Percentiles rank a stretch among this genome's conserved stretches.
phyloP scores from a whole-genome alignment of 1,284 basidiomycete genomes.

The Pisolithus thermaeus region DNA sequence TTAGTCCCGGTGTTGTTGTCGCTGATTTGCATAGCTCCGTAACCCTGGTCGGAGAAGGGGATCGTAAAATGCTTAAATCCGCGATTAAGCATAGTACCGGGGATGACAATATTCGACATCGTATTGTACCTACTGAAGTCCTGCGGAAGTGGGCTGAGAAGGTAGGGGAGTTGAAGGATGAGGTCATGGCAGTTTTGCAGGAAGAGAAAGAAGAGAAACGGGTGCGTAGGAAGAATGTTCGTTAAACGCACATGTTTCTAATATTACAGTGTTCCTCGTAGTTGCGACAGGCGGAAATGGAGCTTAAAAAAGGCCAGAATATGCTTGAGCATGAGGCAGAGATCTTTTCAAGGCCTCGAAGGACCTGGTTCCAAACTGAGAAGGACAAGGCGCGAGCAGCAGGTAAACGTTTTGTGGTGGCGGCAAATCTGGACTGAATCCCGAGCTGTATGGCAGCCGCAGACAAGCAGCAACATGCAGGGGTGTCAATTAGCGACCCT shows the following conservation, averaged over 20 bases:
- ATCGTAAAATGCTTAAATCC: constrained; percentile 94
- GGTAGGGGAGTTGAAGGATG: constrained; percentile 70
- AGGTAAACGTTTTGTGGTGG: constrained; percentile 40
- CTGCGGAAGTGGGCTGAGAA: constrained; percentile 68
- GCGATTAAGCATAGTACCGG: constrained; percentile 84
- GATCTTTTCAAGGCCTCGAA: constrained; percentile 88
- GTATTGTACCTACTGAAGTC: constrained; percentile 80
- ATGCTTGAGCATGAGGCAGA: constrained; percentile 94
- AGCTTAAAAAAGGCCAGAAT: constrained; percentile 92
- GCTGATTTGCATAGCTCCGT: constrained; percentile 60
- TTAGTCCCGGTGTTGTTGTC: constrained; percentile 1
- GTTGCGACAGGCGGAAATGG: constrained; percentile 92
- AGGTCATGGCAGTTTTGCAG: constrained; percentile 76
- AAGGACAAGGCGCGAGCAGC: constrained; percentile 80
- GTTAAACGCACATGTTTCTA: constrained; percentile 8
- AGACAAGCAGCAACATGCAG: constrained; percentile 66
- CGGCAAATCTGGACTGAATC: neutral
- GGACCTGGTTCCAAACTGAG: constrained; percentile 95
- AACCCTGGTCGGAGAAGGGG: constrained; percentile 92
- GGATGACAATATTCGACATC: constrained; percentile 84
- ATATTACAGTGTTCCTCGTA: constrained; percentile 25
- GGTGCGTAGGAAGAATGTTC: constrained; percentile 35
- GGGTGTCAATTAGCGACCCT: constrained; percentile 7
- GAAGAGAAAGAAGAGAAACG: constrained; percentile 98
- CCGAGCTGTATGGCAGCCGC: constrained; percentile 40